Evolutionary conservation across 345 rosid genomes (phyloP).

Genomic region (Syzygium jambos): DNA sequence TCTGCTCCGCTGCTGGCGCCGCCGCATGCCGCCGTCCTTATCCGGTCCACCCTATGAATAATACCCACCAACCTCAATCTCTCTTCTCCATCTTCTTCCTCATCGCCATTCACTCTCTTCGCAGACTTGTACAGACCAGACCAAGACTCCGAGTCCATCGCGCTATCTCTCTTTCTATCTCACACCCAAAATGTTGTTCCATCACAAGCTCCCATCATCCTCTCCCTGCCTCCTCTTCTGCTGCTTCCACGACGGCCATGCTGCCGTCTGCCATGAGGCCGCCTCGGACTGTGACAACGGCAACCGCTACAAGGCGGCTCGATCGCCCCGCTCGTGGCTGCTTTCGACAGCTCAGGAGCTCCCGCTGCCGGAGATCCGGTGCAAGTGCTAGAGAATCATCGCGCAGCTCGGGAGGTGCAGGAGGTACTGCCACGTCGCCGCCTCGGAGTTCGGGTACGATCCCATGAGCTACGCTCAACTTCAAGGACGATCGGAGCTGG

Average conservation of each 20-base stretch:
- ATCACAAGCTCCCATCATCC: background rate
- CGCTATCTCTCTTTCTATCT: background rate
- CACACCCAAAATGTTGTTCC: background rate
- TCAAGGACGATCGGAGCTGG: conserved; percentile 36
- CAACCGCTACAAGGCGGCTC: accelerated
- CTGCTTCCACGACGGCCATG: background rate
- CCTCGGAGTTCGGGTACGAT: conserved; percentile 50
- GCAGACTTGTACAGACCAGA: background rate
- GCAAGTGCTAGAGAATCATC: accelerated
- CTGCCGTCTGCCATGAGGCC: background rate
- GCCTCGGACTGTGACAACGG: background rate
- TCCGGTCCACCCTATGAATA: background rate
- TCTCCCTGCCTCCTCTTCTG: background rate
- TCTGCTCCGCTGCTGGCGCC: background rate
- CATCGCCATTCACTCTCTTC: background rate
- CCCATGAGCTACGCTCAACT: conserved; percentile 61
- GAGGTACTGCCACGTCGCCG: conserved; percentile 4
- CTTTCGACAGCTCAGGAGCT: too few relatives aligned
- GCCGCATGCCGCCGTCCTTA: background rate
- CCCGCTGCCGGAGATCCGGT: background rate
- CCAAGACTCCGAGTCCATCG: background rate
- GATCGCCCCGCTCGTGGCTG: background rate
- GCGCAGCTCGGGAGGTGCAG: too few relatives aligned
- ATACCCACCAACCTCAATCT: background rate
- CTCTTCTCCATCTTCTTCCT: too few relatives aligned